phyloP scores from a whole-genome alignment of 495 filamentous ascomycete genomes.

The Aspergillus heteromorphus region DNA sequence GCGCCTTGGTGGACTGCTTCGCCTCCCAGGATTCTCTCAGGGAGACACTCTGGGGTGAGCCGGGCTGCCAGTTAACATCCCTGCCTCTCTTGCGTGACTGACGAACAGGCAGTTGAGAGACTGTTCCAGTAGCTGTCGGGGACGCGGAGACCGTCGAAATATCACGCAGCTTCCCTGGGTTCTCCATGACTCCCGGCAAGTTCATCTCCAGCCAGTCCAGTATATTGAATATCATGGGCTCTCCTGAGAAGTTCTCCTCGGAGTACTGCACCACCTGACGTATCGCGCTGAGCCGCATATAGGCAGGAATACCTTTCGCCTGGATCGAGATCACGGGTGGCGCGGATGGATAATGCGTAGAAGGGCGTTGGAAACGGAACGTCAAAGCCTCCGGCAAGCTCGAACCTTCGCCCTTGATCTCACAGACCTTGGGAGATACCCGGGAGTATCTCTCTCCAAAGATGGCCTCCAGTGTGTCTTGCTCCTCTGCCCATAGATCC shows the following conservation, averaged over 20 bases:
- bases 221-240: constrained; percentile 84
- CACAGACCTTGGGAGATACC: constrained; percentile 53
- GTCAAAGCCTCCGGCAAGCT: constrained; percentile 29
- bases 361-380: constrained; percentile 50
- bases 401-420: constrained; percentile 51
- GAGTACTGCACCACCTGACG: constrained; percentile 69
- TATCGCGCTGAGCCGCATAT: constrained; percentile 86
- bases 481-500: constrained; percentile 77
- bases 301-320: constrained; percentile 68
- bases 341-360: constrained; percentile 61
- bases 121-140: constrained; percentile 17
- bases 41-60: constrained; percentile 33
- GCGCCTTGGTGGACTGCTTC: constrained; percentile 49
- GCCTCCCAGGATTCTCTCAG: constrained; percentile 49
- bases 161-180: constrained; percentile 75
- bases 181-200: constrained; percentile 67
- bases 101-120: constrained; percentile 40
- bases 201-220: constrained; percentile 85
- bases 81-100: constrained; percentile 42
- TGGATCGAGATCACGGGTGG: constrained; percentile 70
- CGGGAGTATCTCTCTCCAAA: constrained; percentile 60
- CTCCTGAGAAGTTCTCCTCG: constrained; percentile 60
- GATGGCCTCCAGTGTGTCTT: constrained; percentile 72
- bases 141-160: constrained; percentile 59
- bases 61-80: constrained; percentile 33